Evolutionary conservation across 305 asterid genomes (phyloP), one percentile per base, ranked within the genome.

Genomic region (Withania somnifera): DNA sequence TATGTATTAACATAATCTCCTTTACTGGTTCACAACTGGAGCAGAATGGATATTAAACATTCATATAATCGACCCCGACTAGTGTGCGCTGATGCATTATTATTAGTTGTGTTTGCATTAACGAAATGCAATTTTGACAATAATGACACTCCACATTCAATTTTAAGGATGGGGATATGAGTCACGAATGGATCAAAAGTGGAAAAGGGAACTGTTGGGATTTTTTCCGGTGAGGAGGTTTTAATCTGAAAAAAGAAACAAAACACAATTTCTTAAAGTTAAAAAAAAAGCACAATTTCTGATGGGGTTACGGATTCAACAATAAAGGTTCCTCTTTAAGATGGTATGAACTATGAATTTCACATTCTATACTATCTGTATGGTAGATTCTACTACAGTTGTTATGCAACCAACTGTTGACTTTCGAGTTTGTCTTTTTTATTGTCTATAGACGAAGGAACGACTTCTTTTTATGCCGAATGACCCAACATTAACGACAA

Each of bases 381-480:
- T 52, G 66, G 50, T 63, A 58, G 83, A 52, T 51, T 84, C 57
- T 77, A 34, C 80, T 54, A 83, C 60, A 51, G 52, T 56, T 51
- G 77, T 58, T 81, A 19, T 84, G 28, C 56, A 64, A 67, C 69
- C 22, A 26, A 47, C 22, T 66, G 36, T 60, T 76, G 32, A 36
- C 56, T 28, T 82, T 66, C 32, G 20, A 61, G 40, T 53, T 67
- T 64, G 38, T 79, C 79, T 68, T 60, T 77, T 11, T 84, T 80
- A 64, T 69, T 56, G 51, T 79, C 19, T 79, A 64, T 97, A 95
- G 99, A 89, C 75, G 54, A 82, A 83, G 67, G 97, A 95, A 83
- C 90, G 93, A 84, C 78, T 92, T 63, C 78, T 84, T 45, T 95
- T 92, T 81, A 83, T 84, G 88, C 91, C 98, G 6, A 90, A 87